phyloP scores from a whole-genome alignment of 2,329 filamentous ascomycete genomes.

The Cadophora luteo-olivacea region DNA sequence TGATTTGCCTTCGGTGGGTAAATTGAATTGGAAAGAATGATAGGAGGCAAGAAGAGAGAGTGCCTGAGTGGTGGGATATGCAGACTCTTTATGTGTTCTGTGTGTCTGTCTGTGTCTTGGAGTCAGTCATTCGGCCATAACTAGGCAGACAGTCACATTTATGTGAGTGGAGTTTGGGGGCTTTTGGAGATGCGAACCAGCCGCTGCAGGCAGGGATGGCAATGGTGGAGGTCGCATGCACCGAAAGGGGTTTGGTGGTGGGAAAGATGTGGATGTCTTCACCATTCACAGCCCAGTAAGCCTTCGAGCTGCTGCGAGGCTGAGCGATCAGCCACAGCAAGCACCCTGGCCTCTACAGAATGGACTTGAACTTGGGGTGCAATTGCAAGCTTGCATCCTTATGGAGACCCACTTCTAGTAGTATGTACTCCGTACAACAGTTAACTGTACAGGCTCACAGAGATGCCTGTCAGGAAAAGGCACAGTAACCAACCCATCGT shows the following conservation, averaged over 20 bases:
- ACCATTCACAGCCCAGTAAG: conserved; percentile 28
- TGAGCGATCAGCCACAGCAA: conserved; percentile 29
- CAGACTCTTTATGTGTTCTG: conserved; percentile 26
- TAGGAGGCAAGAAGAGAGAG: conserved; percentile 25
- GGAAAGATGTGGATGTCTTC: conserved; percentile 1
- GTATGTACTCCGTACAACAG: no score
- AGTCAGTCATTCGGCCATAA: conserved; percentile 29
- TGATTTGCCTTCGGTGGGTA: conserved; percentile 27
- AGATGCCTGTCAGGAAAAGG: conserved; percentile 21
- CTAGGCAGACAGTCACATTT: conserved; percentile 24
- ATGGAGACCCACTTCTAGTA: background rate
- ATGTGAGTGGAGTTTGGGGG: conserved; percentile 14
- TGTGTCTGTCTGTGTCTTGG: conserved; percentile 12
- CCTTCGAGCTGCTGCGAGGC: conserved; percentile 24
- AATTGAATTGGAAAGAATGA: conserved; percentile 24
- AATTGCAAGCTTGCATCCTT: conserved; percentile 17
- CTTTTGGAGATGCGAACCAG: conserved; percentile 19
- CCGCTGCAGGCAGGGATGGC: conserved; percentile 8
- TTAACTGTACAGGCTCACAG: conserved; percentile 8
- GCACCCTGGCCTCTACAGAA: conserved; percentile 5
- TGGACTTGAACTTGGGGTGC: background rate
- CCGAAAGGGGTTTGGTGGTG: conserved; percentile 1
- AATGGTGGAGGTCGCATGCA: conserved; percentile 6
- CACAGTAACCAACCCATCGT: conserved; percentile 8
- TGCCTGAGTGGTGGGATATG: conserved; percentile 31